phyloP scores from a whole-genome alignment of 1,284 basidiomycete genomes.

The Puccinia horiana region DNA sequence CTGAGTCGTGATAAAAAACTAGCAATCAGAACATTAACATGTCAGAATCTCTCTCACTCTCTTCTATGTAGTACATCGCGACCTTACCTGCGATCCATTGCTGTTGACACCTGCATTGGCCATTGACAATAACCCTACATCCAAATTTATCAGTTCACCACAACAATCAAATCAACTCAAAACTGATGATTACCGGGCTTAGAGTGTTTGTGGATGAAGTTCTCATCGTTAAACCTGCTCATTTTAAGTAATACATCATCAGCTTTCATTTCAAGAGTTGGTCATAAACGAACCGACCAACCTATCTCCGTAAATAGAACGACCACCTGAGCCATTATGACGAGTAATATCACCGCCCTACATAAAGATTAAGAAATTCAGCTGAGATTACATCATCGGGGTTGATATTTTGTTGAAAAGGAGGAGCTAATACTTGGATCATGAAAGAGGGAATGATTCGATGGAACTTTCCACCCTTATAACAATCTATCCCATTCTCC shows the following conservation, averaged over 20 bases:
- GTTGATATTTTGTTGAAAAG: too few relatives aligned
- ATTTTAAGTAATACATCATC: too few relatives aligned
- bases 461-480: conserved; percentile 57
- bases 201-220: conserved; percentile 20
- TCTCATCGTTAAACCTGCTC: conserved; percentile 17
- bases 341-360: conserved; percentile 46
- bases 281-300: too few relatives aligned
- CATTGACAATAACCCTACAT: conserved; percentile 45
- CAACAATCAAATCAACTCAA: too few relatives aligned
- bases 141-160: too few relatives aligned
- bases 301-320: conserved; percentile 42
- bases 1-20: conserved; percentile 46
- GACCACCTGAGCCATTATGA: conserved; percentile 46
- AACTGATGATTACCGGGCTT: neutral
- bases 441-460: conserved; percentile 58
- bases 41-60: neutral
- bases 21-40: neutral
- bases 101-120: conserved; percentile 45
- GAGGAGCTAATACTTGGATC: conserved; percentile 56
- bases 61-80: neutral
- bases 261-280: too few relatives aligned
- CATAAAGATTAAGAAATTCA: neutral
- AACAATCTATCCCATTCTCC: conserved; percentile 51
- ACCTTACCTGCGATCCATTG: conserved; percentile 42
- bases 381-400: too few relatives aligned